Conservation (phyloP, 305 asterid genomes). For the Solanum hybrid region DNA sequence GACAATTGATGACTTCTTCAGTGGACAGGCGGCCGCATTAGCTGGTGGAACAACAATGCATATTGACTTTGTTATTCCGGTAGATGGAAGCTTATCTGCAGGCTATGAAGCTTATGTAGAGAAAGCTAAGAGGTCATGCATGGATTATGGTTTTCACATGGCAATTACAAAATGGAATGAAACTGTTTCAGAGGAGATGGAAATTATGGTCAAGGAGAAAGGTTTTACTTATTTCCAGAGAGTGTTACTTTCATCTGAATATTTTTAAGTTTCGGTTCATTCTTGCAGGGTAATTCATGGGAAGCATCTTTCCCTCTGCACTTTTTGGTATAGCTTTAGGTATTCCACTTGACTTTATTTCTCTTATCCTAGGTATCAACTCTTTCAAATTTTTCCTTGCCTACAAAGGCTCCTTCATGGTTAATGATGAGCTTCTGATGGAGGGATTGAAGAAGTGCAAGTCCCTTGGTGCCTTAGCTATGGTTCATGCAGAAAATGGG, state of each 20-base stretch:
- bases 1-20: conserved; percentile 79
- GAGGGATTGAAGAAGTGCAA: conserved; percentile 95
- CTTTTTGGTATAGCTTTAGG: background rate
- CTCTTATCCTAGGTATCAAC: conserved; percentile 56
- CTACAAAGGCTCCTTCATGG: conserved; percentile 90
- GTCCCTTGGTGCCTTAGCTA: conserved; percentile 90
- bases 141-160: conserved; percentile 99
- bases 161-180: conserved; percentile 98
- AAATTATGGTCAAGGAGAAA: conserved; percentile 86
- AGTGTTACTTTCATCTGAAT: background rate
- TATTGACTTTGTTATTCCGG: conserved; percentile 90
- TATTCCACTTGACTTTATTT: conserved; percentile 15
- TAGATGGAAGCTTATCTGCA: conserved; percentile 75
- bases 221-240: conserved; percentile 27
- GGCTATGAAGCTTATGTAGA: conserved; percentile 70
- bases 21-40: conserved; percentile 96
- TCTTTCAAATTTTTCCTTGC: conserved; percentile 94
- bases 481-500: conserved; percentile 99
- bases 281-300: background rate
- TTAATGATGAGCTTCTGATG: conserved; percentile 70
- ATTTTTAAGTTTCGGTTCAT: background rate
- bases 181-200: conserved; percentile 75
- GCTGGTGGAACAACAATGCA: conserved; percentile 99
- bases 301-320: background rate
- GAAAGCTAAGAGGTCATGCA: conserved; percentile 72